Evolutionary conservation across 2,329 filamentous ascomycete species (phyloP), one percentile per base, ranked within the genome.

Genomic region (Emmonsia crescens): DNA sequence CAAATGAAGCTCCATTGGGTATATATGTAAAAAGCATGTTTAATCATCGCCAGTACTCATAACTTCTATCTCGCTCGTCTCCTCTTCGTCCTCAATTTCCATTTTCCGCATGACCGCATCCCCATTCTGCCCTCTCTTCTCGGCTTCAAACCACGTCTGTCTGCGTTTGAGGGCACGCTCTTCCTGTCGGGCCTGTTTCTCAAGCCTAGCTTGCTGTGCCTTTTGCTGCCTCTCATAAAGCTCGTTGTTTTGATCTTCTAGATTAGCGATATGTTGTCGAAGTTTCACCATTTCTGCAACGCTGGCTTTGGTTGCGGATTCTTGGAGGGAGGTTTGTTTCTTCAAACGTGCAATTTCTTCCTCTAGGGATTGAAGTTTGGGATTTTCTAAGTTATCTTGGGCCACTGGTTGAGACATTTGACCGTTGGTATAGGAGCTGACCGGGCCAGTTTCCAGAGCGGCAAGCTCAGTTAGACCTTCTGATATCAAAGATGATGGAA

Each of bases 131-230:
- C 76, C 76, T 61, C 72, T 74, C 64, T 75, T 78, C 64, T 78
- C 76, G 3, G 75, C 76, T 27, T 74, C 72, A 64, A 78, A 75
- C 72, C 76, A 79, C 27, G 75, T 75, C 66, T 78, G 70, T 61
- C 76, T 70, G 60, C 71, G 73, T 60, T 73, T 72, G n/a, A 68
- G 63, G 40, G 73, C 75, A n/a, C 73, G 70, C 36, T 74, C 73
- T 60, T 77, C 75, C 62, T 73, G 76, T 60, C 71, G 72, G 40
- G 70, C 71, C 65, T 73, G 73, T 8, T 70, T 72, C 51, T 67
- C 65, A 38, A 75, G 62, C 63, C 71, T 73, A 56, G 71, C 68
- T 46, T 66, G 65, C 40, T 72, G 69, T 38, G 71, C 67, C 31
- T 68, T 69, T 52, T 73, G 72, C 64, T 75, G 73, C 54, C 75